Percentiles rank a stretch among this genome's conserved stretches.
phyloP scores from a whole-genome alignment of 208 protist species.

The Wallacemonas sp. region DNA sequence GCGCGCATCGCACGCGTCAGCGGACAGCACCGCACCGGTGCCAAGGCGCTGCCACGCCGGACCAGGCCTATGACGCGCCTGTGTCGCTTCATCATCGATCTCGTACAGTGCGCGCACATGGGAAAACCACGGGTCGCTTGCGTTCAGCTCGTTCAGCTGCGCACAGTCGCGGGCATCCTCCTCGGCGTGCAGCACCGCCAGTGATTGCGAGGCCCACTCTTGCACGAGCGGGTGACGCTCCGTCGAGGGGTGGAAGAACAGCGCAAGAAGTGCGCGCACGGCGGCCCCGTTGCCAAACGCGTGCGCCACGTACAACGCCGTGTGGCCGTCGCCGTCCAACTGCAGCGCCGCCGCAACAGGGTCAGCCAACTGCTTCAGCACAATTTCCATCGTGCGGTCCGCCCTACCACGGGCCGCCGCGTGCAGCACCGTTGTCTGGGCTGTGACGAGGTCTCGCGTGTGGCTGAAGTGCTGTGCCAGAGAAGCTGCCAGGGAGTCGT shows the following conservation, averaged over 20 bases:
- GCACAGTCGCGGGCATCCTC: not conserved
- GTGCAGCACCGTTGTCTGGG: constrained; percentile 71
- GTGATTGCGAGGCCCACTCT: not conserved
- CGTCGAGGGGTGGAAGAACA: constrained; percentile 18
- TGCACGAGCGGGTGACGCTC: not conserved
- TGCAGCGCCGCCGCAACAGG: constrained; percentile 24
- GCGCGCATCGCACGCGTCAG: constrained; percentile 29
- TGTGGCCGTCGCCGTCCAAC: constrained; percentile 56
- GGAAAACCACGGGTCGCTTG: constrained; percentile 1
- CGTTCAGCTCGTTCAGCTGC: not conserved
- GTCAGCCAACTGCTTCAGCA: constrained; percentile 30
- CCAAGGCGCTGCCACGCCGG: constrained; percentile 1
- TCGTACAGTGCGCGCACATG: constrained; percentile 2
- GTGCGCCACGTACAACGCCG: constrained; percentile 65
- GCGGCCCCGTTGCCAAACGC: constrained; percentile 55
- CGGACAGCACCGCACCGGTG: not conserved
- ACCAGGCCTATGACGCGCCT: not conserved
- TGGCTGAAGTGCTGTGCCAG: constrained; percentile 60
- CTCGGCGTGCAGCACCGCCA: not conserved
- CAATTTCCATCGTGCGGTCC: constrained; percentile 31
- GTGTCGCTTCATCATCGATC: not conserved
- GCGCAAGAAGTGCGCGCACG: constrained; percentile 42
- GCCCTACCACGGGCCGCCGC: constrained; percentile 64
- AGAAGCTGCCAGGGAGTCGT: constrained; percentile 62
- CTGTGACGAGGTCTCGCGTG: constrained; percentile 29